Evolutionary conservation across 805 yeast species (phyloP).

Genomic region (Kodamaea leandrae): DNA sequence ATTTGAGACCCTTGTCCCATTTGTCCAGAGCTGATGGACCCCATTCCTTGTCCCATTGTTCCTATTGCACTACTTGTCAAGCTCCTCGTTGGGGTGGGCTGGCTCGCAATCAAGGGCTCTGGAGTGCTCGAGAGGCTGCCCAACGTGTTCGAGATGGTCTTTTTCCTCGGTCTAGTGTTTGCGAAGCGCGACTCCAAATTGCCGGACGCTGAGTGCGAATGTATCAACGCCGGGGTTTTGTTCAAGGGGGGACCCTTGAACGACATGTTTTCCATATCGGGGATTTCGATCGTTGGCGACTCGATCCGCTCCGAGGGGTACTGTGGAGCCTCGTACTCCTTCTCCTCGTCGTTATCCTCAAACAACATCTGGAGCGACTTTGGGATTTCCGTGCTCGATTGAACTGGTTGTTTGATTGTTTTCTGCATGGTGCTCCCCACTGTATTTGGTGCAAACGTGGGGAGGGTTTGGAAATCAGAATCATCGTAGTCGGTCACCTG

Average conservation of each 20-base stretch:
- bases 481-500: constrained; percentile 21
- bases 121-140: too few relatives aligned
- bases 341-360: constrained; percentile 45
- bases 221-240: constrained; percentile 44
- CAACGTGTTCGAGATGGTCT: too few relatives aligned
- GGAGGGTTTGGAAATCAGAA: constrained; percentile 16
- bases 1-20: too few relatives aligned
- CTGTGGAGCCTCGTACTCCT: constrained; percentile 5
- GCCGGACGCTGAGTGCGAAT: constrained; percentile 44
- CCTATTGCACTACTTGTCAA: too few relatives aligned
- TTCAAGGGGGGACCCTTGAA: constrained; percentile 25
- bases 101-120: too few relatives aligned
- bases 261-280: constrained; percentile 52
- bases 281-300: constrained; percentile 68
- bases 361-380: constrained; percentile 69
- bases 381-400: constrained; percentile 53
- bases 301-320: constrained; percentile 34
- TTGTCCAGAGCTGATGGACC: too few relatives aligned
- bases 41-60: too few relatives aligned
- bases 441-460: constrained; percentile 10
- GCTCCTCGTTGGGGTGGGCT: too few relatives aligned
- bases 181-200: constrained; percentile 30
- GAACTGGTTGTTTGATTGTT: constrained; percentile 2
- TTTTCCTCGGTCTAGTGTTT: constrained; percentile 9
- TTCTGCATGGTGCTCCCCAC: constrained; percentile 14